phyloP scores from a whole-genome alignment of 116 monocot species.

The Zostera marina region DNA sequence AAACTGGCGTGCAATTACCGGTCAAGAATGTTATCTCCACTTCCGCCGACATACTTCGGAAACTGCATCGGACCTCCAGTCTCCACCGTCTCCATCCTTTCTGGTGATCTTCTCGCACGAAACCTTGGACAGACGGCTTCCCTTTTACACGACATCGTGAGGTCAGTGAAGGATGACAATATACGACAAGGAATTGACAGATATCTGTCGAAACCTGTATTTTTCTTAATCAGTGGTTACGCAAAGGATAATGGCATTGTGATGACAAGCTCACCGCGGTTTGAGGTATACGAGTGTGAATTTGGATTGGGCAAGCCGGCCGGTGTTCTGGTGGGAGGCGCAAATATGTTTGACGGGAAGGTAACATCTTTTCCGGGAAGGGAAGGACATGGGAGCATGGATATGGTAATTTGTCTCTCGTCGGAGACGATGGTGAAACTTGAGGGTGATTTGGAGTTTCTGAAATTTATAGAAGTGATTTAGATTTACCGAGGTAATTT shows the following conservation, averaged over 20 bases:
- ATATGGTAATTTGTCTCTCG: slow-evolving; percentile 62
- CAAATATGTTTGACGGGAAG: slow-evolving; percentile 90
- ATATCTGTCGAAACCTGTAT: slow-evolving; percentile 44
- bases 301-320: slow-evolving; percentile 70
- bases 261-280: slow-evolving; percentile 86
- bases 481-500: too few relatives aligned
- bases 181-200: slow-evolving; percentile 26
- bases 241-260: slow-evolving; percentile 38
- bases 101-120: slow-evolving; percentile 18
- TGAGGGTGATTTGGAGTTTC: slow-evolving; percentile 49
- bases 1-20: slow-evolving; percentile 70
- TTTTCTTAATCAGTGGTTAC: slow-evolving; percentile 35
- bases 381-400: slow-evolving; percentile 42
- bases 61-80: slow-evolving; percentile 72
- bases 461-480: slow-evolving; percentile 19
- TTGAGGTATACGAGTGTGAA: slow-evolving; percentile 71
- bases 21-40: slow-evolving; percentile 30
- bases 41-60: slow-evolving; percentile 57
- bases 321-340: slow-evolving; percentile 62
- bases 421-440: slow-evolving; percentile 70
- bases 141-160: slow-evolving; percentile 36
- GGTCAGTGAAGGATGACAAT: slow-evolving; percentile 10
- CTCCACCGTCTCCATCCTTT: slow-evolving; percentile 31
- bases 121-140: slow-evolving; percentile 39
- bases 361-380: slow-evolving; percentile 70